Conservation (phyloP, 2,329 filamentous ascomycete species). For the Didymellaceae sp. region DNA sequence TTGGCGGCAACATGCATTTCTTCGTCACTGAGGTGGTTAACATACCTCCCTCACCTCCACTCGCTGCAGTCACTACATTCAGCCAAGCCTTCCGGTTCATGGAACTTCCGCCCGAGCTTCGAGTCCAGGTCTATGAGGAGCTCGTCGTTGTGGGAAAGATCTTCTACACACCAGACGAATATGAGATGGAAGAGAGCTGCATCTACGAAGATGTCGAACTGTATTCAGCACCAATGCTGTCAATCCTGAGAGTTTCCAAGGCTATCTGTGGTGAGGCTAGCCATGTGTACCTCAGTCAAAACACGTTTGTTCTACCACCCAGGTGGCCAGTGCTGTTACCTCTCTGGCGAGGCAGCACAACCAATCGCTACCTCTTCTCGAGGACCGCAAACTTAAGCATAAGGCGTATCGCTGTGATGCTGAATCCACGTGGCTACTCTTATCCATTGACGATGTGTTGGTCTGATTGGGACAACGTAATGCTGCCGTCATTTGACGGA, state of each 20-base stretch:
- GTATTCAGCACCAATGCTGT: not conserved
- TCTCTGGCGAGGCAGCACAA: not conserved
- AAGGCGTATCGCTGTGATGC: not conserved
- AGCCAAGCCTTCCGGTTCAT: conserved; percentile 1
- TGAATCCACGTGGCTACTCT: not conserved
- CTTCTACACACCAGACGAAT: not conserved
- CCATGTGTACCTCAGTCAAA: not conserved
- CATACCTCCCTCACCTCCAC: not conserved
- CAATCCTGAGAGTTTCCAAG: not conserved
- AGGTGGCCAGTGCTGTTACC: not conserved
- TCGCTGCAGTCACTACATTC: not conserved
- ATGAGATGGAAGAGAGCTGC: not conserved
- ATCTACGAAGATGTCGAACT: not conserved
- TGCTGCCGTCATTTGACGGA: too few species aligned
- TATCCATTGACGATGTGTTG: not conserved
- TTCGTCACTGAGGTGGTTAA: not conserved
- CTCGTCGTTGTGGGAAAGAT: not conserved
- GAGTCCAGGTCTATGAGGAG: not conserved
- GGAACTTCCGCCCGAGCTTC: not conserved
- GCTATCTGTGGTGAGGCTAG: not conserved
- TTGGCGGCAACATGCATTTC: not conserved
- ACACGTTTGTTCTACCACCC: not conserved
- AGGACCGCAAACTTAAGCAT: not conserved
- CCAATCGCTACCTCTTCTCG: not conserved
- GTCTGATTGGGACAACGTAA: not conserved